These are phyloP conservation scores for Encephalitozoon hellem DNA, from an alignment of 371 early-diverging fungal species.

Conservation along the genomic window DNA sequence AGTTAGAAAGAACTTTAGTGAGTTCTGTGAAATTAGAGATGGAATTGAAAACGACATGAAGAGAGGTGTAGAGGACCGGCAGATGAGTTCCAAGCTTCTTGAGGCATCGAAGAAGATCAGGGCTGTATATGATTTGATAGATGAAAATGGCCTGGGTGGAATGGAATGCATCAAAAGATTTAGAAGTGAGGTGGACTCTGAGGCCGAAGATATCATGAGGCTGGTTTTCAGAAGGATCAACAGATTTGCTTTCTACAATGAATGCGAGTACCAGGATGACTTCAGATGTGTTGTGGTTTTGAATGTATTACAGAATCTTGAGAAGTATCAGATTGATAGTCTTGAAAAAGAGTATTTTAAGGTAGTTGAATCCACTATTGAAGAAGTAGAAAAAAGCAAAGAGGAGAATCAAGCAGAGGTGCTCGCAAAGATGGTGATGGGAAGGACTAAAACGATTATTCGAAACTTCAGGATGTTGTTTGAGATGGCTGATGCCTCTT, in stretches of 20 bases:
- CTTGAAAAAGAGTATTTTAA: constrained; percentile 15
- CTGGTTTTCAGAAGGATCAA: constrained; percentile 6
- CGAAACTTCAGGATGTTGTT: background rate
- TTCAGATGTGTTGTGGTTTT: constrained; percentile 24
- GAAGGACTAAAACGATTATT: background rate
- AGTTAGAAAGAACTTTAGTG: constrained; percentile 4
- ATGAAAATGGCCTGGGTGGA: constrained; percentile 12
- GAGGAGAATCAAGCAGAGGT: background rate
- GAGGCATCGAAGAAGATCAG: background rate
- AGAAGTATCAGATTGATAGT: constrained; percentile 1
- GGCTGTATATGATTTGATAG: constrained; percentile 12
- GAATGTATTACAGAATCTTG: constrained; percentile 2
- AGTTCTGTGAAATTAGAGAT: constrained; percentile 13
- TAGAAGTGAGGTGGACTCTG: background rate
- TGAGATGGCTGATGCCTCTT: constrained; percentile 7
- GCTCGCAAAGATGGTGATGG: background rate
- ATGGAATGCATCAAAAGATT: constrained; percentile 18
- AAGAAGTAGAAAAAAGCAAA: background rate
- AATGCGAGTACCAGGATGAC: constrained; percentile 28
- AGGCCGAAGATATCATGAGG: constrained; percentile 4
- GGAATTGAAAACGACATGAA: background rate
- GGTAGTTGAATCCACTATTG: constrained; percentile 13
- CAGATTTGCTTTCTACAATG: constrained; percentile 32
- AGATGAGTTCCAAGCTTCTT: background rate
- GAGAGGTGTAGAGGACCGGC: background rate